Conservation (phyloP, 2,329 filamentous ascomycete genomes). For the Neobulgaria alba region DNA sequence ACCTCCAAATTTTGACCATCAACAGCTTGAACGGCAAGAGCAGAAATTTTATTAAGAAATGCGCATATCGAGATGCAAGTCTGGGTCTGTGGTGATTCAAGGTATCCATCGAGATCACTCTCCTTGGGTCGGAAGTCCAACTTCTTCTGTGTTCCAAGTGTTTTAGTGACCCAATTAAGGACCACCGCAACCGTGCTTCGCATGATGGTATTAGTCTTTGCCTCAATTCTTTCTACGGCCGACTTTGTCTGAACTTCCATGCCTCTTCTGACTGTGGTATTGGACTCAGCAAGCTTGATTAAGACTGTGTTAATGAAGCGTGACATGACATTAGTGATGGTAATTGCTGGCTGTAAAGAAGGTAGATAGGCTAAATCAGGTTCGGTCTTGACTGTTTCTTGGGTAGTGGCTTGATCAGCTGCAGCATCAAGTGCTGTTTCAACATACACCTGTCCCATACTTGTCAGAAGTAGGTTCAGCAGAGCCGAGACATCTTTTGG, state of each 20-base stretch:
- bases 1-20: conserved; percentile 76
- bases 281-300: conserved; percentile 79
- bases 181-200: conserved; percentile 59
- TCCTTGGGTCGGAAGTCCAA: conserved; percentile 63
- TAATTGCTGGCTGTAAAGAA: conserved; percentile 71
- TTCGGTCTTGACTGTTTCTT: conserved; percentile 73
- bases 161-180: conserved; percentile 52
- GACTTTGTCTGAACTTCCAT: conserved; percentile 57
- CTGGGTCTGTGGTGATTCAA: conserved; percentile 75
- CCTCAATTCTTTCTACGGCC: conserved; percentile 55
- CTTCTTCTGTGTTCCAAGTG: conserved; percentile 61
- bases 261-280: conserved; percentile 72
- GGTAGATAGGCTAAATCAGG: conserved; percentile 82
- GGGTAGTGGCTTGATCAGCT: conserved; percentile 61
- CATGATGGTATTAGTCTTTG: conserved; percentile 59
- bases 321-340: conserved; percentile 86
- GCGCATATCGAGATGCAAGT: conserved; percentile 75
- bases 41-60: conserved; percentile 65
- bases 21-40: conserved; percentile 57
- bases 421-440: conserved; percentile 62
- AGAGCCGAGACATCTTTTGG: conserved; percentile 88
- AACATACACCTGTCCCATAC: conserved; percentile 77
- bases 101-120: conserved; percentile 45
- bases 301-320: conserved; percentile 86
- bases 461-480: conserved; percentile 71